Conservation (phyloP, 805 yeast genomes). For the Saturnispora sanitii region DNA sequence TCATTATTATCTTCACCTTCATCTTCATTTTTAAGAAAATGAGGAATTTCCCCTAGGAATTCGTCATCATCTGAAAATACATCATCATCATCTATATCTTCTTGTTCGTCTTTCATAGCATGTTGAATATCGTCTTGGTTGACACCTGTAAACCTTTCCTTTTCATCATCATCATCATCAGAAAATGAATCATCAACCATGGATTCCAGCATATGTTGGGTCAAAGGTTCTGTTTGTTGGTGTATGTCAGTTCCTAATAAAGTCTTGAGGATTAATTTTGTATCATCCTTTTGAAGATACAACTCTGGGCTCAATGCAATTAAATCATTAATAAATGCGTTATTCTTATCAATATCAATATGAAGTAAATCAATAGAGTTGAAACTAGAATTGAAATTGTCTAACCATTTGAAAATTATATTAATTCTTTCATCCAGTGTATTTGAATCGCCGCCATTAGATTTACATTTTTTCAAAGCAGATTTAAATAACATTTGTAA, state of each 20-base stretch:
- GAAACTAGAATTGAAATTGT: constrained; percentile 25
- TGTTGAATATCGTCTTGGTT: background rate
- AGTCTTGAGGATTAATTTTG: background rate
- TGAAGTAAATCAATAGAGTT: constrained; percentile 18
- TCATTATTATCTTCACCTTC: constrained; percentile 2
- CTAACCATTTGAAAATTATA: constrained; percentile 17
- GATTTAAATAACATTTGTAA: constrained; percentile 27
- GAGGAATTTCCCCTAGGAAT: constrained; percentile 20
- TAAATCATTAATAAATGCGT: background rate
- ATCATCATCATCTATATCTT: constrained; percentile 10
- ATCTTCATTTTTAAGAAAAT: constrained; percentile 6
- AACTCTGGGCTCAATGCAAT: constrained; percentile 6
- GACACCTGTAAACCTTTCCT: background rate
- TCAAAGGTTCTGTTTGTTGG: background rate
- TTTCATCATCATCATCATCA: constrained; percentile 2
- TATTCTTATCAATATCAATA: constrained; percentile 8
- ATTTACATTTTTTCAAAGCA: constrained; percentile 16
- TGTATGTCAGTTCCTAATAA: background rate
- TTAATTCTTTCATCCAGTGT: background rate
- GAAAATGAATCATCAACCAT: background rate
- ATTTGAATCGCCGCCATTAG: background rate
- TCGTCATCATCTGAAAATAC: constrained; percentile 7
- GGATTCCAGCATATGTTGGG: background rate
- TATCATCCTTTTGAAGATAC: constrained; percentile 4
- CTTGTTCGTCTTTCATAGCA: constrained; percentile 13